Evolutionary conservation across 1,284 basidiomycete species (phyloP).

Genomic region (Heterobasidion occidentale): DNA sequence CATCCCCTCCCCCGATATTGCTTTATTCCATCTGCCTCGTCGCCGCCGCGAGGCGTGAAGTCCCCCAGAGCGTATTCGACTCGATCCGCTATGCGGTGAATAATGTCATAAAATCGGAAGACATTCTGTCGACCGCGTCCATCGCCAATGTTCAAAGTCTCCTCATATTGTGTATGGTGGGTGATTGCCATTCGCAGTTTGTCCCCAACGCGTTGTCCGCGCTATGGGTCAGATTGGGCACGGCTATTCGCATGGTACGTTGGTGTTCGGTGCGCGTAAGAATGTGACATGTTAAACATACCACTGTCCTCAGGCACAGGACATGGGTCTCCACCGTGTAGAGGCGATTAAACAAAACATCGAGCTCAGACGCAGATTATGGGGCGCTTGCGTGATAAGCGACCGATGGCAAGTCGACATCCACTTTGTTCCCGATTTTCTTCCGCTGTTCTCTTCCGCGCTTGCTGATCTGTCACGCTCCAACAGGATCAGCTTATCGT

Average conservation of each 20-base stretch:
- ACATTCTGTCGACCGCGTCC: slow-evolving; percentile 82
- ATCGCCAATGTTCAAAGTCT: slow-evolving; percentile 87
- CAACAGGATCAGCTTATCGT: slow-evolving; percentile 65
- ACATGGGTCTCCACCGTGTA: slow-evolving; percentile 85
- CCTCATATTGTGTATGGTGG: slow-evolving; percentile 76
- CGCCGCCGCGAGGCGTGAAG: slow-evolving; percentile 78
- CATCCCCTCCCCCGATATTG: slow-evolving; percentile 71
- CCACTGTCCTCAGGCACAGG: slow-evolving; percentile 63
- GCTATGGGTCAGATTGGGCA: slow-evolving; percentile 69
- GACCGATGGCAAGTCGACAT: slow-evolving; percentile 70
- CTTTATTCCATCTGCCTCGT: slow-evolving; percentile 92
- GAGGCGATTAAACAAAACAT: slow-evolving; percentile 73
- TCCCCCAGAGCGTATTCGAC: slow-evolving; percentile 79
- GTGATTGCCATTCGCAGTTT: slow-evolving; percentile 73
- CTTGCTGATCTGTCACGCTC: too few species aligned
- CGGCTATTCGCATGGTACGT: slow-evolving; percentile 80
- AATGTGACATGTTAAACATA: slow-evolving; percentile 5
- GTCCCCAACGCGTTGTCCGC: slow-evolving; percentile 72
- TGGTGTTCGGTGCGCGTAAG: slow-evolving; percentile 1
- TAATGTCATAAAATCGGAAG: slow-evolving; percentile 79
- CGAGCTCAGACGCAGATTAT: slow-evolving; percentile 78
- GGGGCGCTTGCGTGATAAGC: slow-evolving; percentile 86
- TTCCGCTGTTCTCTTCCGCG: too few species aligned
- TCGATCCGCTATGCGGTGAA: slow-evolving; percentile 82
- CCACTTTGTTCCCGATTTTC: not conserved